phyloP scores from a whole-genome alignment of 352 stramenopile genomes.

The Phytophthora capsici region DNA sequence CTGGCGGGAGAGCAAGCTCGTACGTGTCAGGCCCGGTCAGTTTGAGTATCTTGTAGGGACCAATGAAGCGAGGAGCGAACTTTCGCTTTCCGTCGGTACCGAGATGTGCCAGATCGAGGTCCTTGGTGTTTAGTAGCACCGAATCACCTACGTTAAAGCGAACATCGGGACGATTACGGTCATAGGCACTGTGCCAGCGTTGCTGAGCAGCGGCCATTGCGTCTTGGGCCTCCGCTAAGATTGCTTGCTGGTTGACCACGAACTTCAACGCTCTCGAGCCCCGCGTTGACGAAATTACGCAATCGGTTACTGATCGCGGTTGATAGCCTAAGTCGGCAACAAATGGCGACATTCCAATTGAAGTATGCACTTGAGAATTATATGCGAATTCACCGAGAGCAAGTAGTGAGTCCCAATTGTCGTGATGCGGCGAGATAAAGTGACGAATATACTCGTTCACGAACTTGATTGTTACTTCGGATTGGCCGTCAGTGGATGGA shows the following conservation, averaged over 20 bases:
- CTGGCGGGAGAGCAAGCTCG: constrained; percentile 11
- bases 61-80: constrained; percentile 12
- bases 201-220: constrained; percentile 10
- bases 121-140: constrained; percentile 5
- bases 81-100: constrained; percentile 20
- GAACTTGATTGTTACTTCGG: no score
- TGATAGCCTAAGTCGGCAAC: constrained; percentile 27
- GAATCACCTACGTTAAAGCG: not conserved
- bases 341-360: constrained; percentile 28
- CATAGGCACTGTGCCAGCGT: constrained; percentile 12
- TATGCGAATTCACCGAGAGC: not conserved
- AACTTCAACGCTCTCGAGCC: constrained; percentile 11
- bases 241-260: not conserved
- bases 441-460: no score
- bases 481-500: no score
- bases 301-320: constrained; percentile 2
- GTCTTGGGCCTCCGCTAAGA: constrained; percentile 10
- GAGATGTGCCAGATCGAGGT: constrained; percentile 7
- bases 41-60: constrained; percentile 18
- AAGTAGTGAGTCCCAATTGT: no score
- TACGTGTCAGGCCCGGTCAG: constrained; percentile 23
- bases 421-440: no score
- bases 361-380: not conserved
- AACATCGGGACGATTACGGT: constrained; percentile 10
- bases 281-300: not conserved